Percentiles rank a stretch among this genome's conserved stretches.
These are phyloP conservation scores for Pseudopyricularia javanii DNA, from an alignment of 2,329 filamentous ascomycete species.

Conservation along the genomic window DNA sequence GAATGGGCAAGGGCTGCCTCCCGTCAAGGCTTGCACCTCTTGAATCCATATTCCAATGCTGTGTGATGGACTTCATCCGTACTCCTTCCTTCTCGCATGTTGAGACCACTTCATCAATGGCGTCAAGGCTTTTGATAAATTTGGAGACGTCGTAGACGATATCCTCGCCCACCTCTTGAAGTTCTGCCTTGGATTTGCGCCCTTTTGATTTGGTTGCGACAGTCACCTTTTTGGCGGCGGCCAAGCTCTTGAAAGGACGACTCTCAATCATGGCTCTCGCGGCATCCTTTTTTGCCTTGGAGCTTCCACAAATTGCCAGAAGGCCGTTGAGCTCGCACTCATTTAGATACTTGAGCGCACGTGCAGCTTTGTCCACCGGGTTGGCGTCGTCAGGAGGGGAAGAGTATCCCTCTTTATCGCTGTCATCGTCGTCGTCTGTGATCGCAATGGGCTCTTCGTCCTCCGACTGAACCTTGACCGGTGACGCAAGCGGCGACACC, in stretches of 20 bases:
- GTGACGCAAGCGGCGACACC: slow-evolving; percentile 1
- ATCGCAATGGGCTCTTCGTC: slow-evolving; percentile 13
- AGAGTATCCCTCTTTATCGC: slow-evolving; percentile 5
- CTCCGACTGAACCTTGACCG: neutral
- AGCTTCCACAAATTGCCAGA: slow-evolving; percentile 59
- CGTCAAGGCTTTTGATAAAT: slow-evolving; percentile 69
- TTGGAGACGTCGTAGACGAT: slow-evolving; percentile 44
- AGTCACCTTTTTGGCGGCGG: slow-evolving; percentile 54
- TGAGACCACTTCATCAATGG: slow-evolving; percentile 70
- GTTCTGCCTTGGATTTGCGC: slow-evolving; percentile 22
- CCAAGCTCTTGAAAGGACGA: slow-evolving; percentile 60
- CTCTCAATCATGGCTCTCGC: slow-evolving; percentile 59
- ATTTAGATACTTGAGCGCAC: slow-evolving; percentile 73
- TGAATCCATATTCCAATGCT: slow-evolving; percentile 34
- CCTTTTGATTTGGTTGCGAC: slow-evolving; percentile 25
- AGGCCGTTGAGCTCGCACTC: slow-evolving; percentile 63
- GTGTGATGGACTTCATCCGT: slow-evolving; percentile 31
- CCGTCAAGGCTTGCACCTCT: slow-evolving; percentile 20
- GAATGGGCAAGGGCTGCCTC: slow-evolving; percentile 30
- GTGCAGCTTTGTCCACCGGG: slow-evolving; percentile 24
- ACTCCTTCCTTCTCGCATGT: slow-evolving; percentile 64
- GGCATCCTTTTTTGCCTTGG: slow-evolving; percentile 49
- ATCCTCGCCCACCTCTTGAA: slow-evolving; percentile 37
- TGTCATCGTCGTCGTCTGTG: slow-evolving; percentile 21
- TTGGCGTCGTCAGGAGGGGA: slow-evolving; percentile 22